Evolutionary conservation across 768 basidiomycete species (phyloP), one percentile per base, ranked within the genome.

Genomic region (Podaxis carcinomalis): DNA sequence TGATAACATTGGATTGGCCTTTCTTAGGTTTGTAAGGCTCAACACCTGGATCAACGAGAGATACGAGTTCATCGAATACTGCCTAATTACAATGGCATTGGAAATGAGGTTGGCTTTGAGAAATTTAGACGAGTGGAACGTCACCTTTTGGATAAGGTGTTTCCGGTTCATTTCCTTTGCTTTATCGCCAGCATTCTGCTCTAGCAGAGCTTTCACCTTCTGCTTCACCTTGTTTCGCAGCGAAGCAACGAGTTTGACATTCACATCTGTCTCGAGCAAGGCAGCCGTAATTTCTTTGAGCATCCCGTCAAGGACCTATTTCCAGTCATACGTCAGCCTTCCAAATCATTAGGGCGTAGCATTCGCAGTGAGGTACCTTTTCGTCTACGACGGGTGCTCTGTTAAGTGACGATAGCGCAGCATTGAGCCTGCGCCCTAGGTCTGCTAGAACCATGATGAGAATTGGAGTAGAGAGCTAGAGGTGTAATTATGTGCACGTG

Each of bases 21-120:
- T 98, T 98, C 77, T 90, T 92, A 6, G 97, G 97, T 72, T 97
- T 96, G 73, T 93, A 97, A 1, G 95, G 93, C 67, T 95, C 93
- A 6, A 93, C 89, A 0, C 93, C 95, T 9, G 97, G 95, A 71
- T 99, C 97, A 1, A 99, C 96, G 13, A 99, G 78, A 51, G 88
- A 81, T 19, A 98, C 97, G 1, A 99, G 86, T 72, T 99, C 96
- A 75, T 98, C 95, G 67, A 94, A 98, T 35, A 99, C 91, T 11
- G 95, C 89, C 95, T 98, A 51, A 54, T 44, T 44, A 19, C 42
- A 44, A 5, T 44, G 2, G 14, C 9, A 47, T 16, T 61, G 25
- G 32, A 61, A 32, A 53, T 49, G 10, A 23, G 4, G 40, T 35
- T 19, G 35, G 28, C 23, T 44, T 36, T 27, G 35, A 21, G 10